Evolutionary conservation across 2,329 filamentous ascomycete species (phyloP), one percentile per base, ranked within the genome.

Genomic region (Sclerotiophoma versabilis): DNA sequence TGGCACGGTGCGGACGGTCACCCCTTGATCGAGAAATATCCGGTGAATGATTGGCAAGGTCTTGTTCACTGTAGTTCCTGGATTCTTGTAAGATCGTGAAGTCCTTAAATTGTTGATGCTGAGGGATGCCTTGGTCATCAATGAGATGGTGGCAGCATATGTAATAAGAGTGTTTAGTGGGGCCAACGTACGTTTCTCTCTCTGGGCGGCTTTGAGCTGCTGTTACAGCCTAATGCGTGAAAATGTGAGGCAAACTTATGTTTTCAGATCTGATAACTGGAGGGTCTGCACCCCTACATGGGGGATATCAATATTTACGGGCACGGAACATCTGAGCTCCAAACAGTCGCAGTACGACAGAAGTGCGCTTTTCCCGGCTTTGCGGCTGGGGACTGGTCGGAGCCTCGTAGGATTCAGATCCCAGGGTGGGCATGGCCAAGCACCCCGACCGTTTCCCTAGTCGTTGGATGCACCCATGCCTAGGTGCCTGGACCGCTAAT

Each of bases 371-470:
- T 71, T 69, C 63, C 71, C 71, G 68, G 69, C 54, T 72, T 57
- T 69, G 66, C 67, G 70, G 70, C 70, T 70, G 66, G 63, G 65
- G 58, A 69, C 58, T 70, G 69, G 69, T 69, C 65, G 65, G 69
- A 72, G 72, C 72, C 67, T 71, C 64, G 70, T 68, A 71, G 73
- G 72, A 75, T 75, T 57, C 44, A 14, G 30, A 66, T 62, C 71
- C 72, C 64, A 60, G 70, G 46, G 51, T 58, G 55, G 63, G 57
- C 62, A 63, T 60, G 63, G 63, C 68, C 70, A 72, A 68, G 70
- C 64, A 70, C 60, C 64, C 63, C 66, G 71, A 69, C 70, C 69
- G 70, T 74, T 74, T 48, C 38, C 59, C 58, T 75, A 73, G 68
- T 66, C 54, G 55, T 57, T 67, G 62, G 58, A 65, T 57, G 53